A percentile compares a stretch with the other conserved stretches of the same genome.
Conservation (phyloP, 371 early-diverging fungal genomes). For the Mortierella sp. region DNA sequence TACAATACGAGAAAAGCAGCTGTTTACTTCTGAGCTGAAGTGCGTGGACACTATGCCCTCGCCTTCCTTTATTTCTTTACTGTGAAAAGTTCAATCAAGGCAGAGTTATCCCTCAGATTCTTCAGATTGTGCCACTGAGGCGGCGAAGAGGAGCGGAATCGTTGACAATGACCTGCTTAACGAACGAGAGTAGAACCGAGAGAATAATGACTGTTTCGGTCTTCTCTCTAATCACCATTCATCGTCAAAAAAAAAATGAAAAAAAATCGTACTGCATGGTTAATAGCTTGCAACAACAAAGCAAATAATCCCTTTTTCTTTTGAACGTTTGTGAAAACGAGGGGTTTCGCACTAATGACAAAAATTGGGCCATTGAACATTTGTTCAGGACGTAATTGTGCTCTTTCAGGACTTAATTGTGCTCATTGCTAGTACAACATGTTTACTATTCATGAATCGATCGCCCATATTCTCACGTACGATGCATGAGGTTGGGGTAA, state of each 20-base stretch:
- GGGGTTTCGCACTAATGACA: not conserved
- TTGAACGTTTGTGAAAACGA: not conserved
- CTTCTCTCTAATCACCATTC: slow-evolving; percentile 80
- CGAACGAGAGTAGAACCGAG: slow-evolving; percentile 84
- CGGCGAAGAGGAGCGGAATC: slow-evolving; percentile 43
- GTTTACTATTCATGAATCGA: too few species aligned
- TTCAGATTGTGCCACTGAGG: slow-evolving; percentile 67
- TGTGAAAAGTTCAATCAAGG: slow-evolving; percentile 63
- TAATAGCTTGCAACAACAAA: not conserved
- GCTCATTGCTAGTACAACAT: too few species aligned
- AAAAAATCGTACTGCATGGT: not conserved
- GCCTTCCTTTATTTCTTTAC: not conserved
- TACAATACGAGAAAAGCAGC: not conserved
- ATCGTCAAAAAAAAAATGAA: not conserved
- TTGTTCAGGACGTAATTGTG: too few species aligned
- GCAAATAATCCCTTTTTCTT: not conserved
- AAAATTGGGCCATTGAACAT: not conserved
- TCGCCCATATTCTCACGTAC: too few species aligned
- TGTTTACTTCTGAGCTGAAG: not conserved
- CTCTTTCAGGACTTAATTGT: too few species aligned
- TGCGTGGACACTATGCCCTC: not conserved
- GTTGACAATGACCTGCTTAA: slow-evolving; percentile 63
- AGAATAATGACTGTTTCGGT: slow-evolving; percentile 88
- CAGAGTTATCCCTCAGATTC: slow-evolving; percentile 85
- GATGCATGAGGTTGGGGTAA: too few species aligned